phyloP scores from a whole-genome alignment of 148 eudicot genomes.

The Chenopodium suecicum region DNA sequence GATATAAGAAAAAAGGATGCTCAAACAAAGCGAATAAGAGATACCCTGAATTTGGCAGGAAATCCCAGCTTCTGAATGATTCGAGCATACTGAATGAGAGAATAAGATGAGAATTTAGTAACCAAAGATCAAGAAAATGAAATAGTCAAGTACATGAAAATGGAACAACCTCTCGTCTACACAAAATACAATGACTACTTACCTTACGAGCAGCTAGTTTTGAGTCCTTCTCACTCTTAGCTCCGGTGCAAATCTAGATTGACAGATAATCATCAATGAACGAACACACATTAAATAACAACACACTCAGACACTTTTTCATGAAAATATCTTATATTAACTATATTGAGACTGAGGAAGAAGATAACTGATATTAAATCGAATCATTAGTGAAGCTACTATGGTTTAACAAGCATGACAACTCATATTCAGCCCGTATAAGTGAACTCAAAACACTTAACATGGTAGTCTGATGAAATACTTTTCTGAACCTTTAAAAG shows the following conservation, averaged over 20 bases:
- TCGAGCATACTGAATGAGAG: slow-evolving; percentile 58
- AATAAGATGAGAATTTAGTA: background rate
- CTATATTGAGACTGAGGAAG: background rate
- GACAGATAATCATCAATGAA: background rate
- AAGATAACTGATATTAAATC: background rate
- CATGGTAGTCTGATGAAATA: background rate
- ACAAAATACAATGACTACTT: background rate
- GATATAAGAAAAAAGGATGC: background rate
- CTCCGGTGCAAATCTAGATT: slow-evolving; percentile 72
- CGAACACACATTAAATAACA: background rate
- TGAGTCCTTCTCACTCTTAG: slow-evolving; percentile 74
- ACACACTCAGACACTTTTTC: background rate
- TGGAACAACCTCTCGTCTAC: too few relatives aligned
- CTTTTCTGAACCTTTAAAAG: too few relatives aligned
- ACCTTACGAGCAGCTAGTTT: slow-evolving; percentile 77
- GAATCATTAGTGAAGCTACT: background rate
- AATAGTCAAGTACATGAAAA: too few relatives aligned
- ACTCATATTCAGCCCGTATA: background rate
- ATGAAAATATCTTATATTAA: background rate
- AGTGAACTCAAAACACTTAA: background rate
- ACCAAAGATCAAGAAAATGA: too few relatives aligned
- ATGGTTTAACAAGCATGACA: background rate
- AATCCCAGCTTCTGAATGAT: slow-evolving; percentile 80
- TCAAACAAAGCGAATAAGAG: background rate
- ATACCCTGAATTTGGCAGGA: slow-evolving; percentile 72